Evolutionary conservation across 805 yeast species (phyloP).

Genomic region (Myxozyma kluyveri): DNA sequence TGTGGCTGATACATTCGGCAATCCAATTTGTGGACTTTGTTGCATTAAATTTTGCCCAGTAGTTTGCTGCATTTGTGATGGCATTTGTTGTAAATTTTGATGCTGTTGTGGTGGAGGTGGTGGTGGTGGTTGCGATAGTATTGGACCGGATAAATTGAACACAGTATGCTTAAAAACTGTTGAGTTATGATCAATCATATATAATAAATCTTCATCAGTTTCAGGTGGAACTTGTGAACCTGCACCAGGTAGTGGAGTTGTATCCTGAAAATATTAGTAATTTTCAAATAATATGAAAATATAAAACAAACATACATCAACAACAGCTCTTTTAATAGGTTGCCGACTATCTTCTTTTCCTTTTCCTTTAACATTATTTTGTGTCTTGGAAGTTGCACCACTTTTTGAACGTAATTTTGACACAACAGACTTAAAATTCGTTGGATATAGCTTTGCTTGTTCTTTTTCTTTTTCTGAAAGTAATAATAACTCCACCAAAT

Average conservation of each 20-base stretch:
- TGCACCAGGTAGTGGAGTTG: constrained; percentile 28
- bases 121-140: background rate
- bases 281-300: background rate
- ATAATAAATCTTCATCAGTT: constrained; percentile 35
- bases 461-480: constrained; percentile 42
- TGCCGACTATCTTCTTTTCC: background rate
- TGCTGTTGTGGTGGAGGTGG: background rate
- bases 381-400: constrained; percentile 36
- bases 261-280: constrained; percentile 24
- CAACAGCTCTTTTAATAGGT: background rate
- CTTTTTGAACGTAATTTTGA: background rate
- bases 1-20: no score
- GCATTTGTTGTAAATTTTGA: constrained; percentile 1
- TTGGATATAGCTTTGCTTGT: constrained; percentile 41
- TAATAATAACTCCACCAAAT: constrained; percentile 42
- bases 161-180: constrained; percentile 40
- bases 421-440: constrained; percentile 32
- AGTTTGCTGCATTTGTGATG: background rate
- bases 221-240: constrained; percentile 38
- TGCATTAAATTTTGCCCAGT: no score
- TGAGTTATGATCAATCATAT: constrained; percentile 39
- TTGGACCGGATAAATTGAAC: constrained; percentile 15
- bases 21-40: no score
- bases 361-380: constrained; percentile 9
- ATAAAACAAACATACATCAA: constrained; percentile 5